Evolutionary conservation across 345 rosid species (phyloP).

Genomic region (Salix koriyanagi): DNA sequence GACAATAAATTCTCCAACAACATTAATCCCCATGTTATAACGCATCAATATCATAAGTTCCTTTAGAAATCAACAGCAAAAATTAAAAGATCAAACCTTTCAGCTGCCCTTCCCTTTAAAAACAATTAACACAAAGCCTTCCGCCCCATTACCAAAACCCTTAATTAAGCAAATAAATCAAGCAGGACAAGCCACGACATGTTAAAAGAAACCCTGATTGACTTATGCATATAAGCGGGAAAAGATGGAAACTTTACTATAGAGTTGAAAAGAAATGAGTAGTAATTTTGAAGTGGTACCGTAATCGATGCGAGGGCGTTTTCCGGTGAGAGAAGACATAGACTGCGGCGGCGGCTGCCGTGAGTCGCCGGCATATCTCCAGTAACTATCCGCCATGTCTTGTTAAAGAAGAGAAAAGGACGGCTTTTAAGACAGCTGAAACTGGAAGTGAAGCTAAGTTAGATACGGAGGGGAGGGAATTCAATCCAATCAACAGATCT

Average conservation of each 20-base stretch:
- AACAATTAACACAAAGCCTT: neutral
- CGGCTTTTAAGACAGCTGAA: neutral
- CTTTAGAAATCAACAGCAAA: neutral
- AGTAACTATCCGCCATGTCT: slow-evolving; percentile 51
- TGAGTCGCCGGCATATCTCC: slow-evolving; percentile 37
- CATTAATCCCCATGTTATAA: neutral
- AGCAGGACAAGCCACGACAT: neutral
- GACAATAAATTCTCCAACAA: neutral
- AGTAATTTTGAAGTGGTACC: slow-evolving; percentile 18
- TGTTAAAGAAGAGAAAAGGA: neutral
- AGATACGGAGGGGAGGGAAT: neutral
- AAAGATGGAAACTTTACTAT: neutral
- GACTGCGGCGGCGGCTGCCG: slow-evolving; percentile 36
- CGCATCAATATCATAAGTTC: neutral
- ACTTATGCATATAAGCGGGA: neutral
- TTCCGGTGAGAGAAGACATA: slow-evolving; percentile 29
- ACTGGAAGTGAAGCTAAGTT: neutral
- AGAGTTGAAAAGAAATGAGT: neutral
- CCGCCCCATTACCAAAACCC: neutral
- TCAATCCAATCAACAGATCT: too few relatives aligned
- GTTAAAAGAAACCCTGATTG: slow-evolving; percentile 6
- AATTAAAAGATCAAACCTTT: neutral
- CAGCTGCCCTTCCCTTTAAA: neutral
- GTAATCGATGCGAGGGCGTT: slow-evolving; percentile 49
- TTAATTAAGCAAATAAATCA: neutral